A percentile compares a stretch with the other conserved stretches of the same genome.
Conservation (phyloP, 2,329 filamentous ascomycete genomes). For the Venturia pyrina region DNA sequence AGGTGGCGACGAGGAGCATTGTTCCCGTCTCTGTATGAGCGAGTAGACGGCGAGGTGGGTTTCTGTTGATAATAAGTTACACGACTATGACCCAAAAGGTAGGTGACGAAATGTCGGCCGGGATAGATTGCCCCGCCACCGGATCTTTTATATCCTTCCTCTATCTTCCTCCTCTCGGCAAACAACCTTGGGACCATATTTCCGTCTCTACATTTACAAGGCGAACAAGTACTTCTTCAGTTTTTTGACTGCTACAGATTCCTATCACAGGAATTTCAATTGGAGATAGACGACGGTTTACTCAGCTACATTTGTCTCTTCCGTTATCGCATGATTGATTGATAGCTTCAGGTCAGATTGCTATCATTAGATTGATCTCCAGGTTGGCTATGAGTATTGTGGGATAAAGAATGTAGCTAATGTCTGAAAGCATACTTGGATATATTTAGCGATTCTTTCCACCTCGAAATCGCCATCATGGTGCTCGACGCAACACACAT, state of each 20-base stretch:
- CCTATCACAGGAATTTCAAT: too few relatives aligned
- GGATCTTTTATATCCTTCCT: not conserved
- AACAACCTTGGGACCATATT: not conserved
- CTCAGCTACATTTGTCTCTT: not conserved
- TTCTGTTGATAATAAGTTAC: not conserved
- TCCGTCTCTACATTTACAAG: not conserved
- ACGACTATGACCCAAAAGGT: not conserved
- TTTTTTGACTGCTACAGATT: not conserved
- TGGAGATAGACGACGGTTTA: not conserved
- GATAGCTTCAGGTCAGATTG: not conserved
- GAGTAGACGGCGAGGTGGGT: not conserved
- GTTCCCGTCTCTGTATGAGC: not conserved
- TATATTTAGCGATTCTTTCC: not conserved
- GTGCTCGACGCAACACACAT: slow-evolving; percentile 40
- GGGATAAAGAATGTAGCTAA: not conserved
- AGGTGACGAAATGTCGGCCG: not conserved
- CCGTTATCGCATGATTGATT: slow-evolving; percentile 2
- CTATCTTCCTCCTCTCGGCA: not conserved
- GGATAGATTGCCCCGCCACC: not conserved
- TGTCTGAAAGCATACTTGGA: not conserved
- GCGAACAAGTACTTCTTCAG: not conserved
- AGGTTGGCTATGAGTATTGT: not conserved
- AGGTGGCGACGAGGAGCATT: not conserved
- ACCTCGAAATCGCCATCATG: slow-evolving; percentile 24
- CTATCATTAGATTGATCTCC: not conserved